A percentile compares a stretch with the other conserved stretches of the same genome.
These are phyloP conservation scores for Stentor coeruleus DNA, from an alignment of 73 alveolate genomes.

Conservation along the genomic window DNA sequence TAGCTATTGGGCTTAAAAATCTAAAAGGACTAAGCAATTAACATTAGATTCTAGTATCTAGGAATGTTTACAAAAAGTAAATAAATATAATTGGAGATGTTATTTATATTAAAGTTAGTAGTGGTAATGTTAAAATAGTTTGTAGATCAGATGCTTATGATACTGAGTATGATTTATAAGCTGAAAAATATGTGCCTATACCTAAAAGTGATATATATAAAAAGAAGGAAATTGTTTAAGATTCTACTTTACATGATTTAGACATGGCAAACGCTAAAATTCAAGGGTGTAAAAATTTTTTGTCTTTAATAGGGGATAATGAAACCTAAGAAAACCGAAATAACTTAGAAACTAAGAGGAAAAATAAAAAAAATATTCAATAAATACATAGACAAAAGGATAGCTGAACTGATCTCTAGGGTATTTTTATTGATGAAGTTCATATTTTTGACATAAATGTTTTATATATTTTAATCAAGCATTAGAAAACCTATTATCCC, in stretches of 20 bases:
- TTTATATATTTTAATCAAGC: slow-evolving; percentile 98
- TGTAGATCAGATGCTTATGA: slow-evolving; percentile 99
- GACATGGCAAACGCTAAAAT: slow-evolving; percentile 99
- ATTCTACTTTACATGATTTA: slow-evolving; percentile 98
- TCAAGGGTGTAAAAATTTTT: slow-evolving; percentile 98
- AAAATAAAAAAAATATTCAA: slow-evolving; percentile 98
- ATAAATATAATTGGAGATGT: slow-evolving; percentile 98
- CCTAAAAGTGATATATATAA: slow-evolving; percentile 99
- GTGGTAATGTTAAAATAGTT: slow-evolving; percentile 99
- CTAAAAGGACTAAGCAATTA: slow-evolving; percentile 95
- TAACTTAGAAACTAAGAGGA: slow-evolving; percentile 97
- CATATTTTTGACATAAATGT: slow-evolving; percentile 99
- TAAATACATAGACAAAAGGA: slow-evolving; percentile 98
- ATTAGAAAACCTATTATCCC: slow-evolving; percentile 95
- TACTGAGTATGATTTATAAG: slow-evolving; percentile 98
- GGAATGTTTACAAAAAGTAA: slow-evolving; percentile 97
- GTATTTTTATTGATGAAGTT: slow-evolving; percentile 98
- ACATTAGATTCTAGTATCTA: slow-evolving; percentile 98
- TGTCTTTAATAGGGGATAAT: slow-evolving; percentile 95
- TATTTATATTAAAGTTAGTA: slow-evolving; percentile 97
- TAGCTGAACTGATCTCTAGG: slow-evolving; percentile 97
- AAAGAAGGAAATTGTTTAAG: slow-evolving; percentile 99
- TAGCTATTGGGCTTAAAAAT: slow-evolving; percentile 83
- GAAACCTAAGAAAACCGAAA: slow-evolving; percentile 98
- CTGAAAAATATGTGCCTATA: slow-evolving; percentile 99